Base-by-base conservation (phyloP, 139 green algal species). In the Coccomyxa sp. region DNA sequence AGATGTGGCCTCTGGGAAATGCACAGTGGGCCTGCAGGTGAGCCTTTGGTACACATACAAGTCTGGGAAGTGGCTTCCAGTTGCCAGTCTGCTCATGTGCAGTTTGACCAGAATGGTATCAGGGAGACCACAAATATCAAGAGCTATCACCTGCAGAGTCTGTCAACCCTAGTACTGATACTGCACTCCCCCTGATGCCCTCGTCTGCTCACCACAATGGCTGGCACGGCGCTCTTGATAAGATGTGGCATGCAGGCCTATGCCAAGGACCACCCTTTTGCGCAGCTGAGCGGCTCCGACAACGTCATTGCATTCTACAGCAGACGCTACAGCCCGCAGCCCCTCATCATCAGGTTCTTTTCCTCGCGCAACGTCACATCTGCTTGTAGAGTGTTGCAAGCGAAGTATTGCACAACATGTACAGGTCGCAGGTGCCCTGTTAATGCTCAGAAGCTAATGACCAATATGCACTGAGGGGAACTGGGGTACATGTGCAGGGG, bases 251-350 rank as follows among this genome's bases (percentile, higher is more conserved):
- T 74, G 81, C 86, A 93, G 79, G 73, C 50, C 35, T 95, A 94
- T 76, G 86, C 90, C 22, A 78, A 77, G 6, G 55, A 68, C 18
- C 95, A 98, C 73, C 84, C 96, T 6, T 98, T 99, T 87, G 92
- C 92, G 0, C 81, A 91, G 68, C 89, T 99, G 36, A 79, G 41
- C 2, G 94, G 95, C 34, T 92, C 82, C 0, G 96, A 99, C 82
- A 99, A 99, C 88, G 93, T 97, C 35, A 87, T 99, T 10, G 82
- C 88, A 10, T 98, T 97, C 87, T 90, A 81, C 0, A 98, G 93
- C 0, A 39, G 83, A 78, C 84, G 93, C 9, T 97, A 95, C 79
- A 44, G 37, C 77, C 64, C 77, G n/a, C 82, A 92, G 40, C 89
- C 94, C 8, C 86, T 98, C 27, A 92, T 96, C 38, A 89, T 98